Percentiles rank a stretch among this genome's conserved stretches.
phyloP scores from a whole-genome alignment of 2,329 filamentous ascomycete species.

The Acephala macrosclerotiorum region DNA sequence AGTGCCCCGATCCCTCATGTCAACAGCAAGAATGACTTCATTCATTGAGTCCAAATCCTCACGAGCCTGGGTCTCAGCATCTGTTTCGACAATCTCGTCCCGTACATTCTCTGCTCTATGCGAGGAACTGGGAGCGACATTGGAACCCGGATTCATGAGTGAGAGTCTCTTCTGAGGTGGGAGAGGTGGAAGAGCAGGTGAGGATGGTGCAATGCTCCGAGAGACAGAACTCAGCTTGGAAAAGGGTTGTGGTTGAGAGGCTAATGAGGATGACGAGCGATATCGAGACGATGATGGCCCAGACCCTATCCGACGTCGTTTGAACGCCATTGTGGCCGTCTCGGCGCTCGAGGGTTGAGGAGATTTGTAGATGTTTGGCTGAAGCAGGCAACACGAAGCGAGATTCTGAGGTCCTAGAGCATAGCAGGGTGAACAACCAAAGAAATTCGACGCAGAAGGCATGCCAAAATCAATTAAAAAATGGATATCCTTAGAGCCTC shows the following conservation, averaged over 20 bases:
- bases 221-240: conserved; percentile 32
- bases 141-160: conserved; percentile 25
- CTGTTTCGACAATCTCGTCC: conserved; percentile 37
- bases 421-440: neutral
- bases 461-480: neutral
- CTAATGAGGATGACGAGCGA: conserved; percentile 27
- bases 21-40: conserved; percentile 82
- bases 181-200: conserved; percentile 29
- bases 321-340: conserved; percentile 37
- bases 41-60: conserved; percentile 60
- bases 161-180: conserved; percentile 33
- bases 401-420: neutral
- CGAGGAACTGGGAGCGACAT: conserved; percentile 11
- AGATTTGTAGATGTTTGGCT: neutral
- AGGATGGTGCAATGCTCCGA: conserved; percentile 24
- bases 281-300: conserved; percentile 23
- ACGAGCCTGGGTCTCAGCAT: conserved; percentile 42
- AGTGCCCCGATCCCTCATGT: conserved; percentile 72
- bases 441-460: neutral
- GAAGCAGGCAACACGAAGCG: conserved; percentile 1
- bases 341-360: conserved; percentile 5
- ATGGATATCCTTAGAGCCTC: neutral
- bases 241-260: conserved; percentile 29
- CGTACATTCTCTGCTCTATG: conserved; percentile 25
- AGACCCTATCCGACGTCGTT: conserved; percentile 34